Evolutionary conservation across 106 monocot species (phyloP).

Genomic region (Phalaenopsis aphrodite): DNA sequence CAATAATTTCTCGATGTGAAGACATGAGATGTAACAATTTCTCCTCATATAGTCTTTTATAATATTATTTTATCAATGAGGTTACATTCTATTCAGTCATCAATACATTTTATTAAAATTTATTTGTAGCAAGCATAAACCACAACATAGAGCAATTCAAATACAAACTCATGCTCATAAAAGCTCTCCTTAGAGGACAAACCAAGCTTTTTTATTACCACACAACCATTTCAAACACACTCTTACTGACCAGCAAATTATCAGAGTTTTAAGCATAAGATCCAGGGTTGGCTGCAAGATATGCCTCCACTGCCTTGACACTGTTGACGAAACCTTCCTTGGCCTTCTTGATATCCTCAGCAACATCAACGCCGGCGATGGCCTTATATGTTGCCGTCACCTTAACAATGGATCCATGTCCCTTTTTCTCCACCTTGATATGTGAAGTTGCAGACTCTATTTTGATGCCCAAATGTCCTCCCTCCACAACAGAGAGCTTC

Average conservation of each 20-base stretch:
- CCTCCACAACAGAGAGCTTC: conserved; percentile 4
- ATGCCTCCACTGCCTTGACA: neutral
- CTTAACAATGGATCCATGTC: conserved; percentile 5
- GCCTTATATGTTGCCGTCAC: neutral
- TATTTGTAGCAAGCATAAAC: no score
- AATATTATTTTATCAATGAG: no score
- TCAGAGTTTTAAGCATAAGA: neutral
- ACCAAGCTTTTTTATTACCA: neutral
- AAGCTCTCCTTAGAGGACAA: neutral
- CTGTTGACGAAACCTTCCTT: neutral
- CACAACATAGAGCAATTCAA: neutral
- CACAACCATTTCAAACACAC: neutral
- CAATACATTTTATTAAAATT: no score
- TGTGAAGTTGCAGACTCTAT: conserved; percentile 10
- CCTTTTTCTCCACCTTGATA: conserved; percentile 10
- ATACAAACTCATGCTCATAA: neutral
- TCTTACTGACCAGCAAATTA: no score
- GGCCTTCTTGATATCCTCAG: neutral
- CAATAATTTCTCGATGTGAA: no score
- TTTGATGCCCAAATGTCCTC: conserved; percentile 12
- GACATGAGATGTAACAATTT: no score
- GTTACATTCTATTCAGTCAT: no score
- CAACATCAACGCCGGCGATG: neutral
- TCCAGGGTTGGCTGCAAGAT: neutral
- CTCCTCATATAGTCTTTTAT: no score